Evolutionary conservation across 148 eudicot genomes (phyloP), one percentile per base, ranked within the genome.

Genomic region (Rhododendron kiyosumense): DNA sequence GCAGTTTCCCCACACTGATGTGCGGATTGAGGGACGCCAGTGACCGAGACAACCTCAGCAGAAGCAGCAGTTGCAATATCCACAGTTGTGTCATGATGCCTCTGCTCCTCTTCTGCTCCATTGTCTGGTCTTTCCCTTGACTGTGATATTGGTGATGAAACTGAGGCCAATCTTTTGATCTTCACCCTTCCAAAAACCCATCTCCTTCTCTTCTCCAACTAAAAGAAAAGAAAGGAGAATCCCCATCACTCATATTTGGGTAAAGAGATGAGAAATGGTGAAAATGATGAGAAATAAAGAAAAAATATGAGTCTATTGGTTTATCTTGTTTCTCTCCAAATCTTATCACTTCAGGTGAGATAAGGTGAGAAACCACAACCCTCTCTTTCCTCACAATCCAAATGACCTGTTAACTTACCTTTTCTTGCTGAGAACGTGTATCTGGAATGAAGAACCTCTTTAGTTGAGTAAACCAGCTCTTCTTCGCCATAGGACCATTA

Each of bases 151-250:
- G 89, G 83, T 61, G 85, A 80, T 22, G 93, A 85, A 22, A 88
- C 67, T 7, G 94, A 91, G 20, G 89, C 48, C 67, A 88, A 83
- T 74, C 89, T 82, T 43, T 88, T 90, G 43, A 79, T 84, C 81
- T 83, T 91, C 15, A 89, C 59, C 88, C 88, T 89, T 78, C 93
- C 89, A 63, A 89, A 90, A 7, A 67, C 73, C 94, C 94, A 92
- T 91, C 89, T 90, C 85, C 88, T 90, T 80, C 91, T 92, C 89
- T 90, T 90, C 80, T 89, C 90, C 90, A 89, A 85, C 91, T 88
- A 26, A 83, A 30, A 71, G 15, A 67, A 67, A 67, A 67, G 14
- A 67, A 67, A 26, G 73, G 73, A 26, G 73, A n/a, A n/a, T n/a
- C 26, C 12, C 9, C 26, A 1, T 65, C 30, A 2, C n/a, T 65